Percentiles rank a stretch among this genome's conserved stretches.
Evolutionary conservation across 2,329 filamentous ascomycete genomes (phyloP).

Genomic region (Ceratocystis cacaofunesta): DNA sequence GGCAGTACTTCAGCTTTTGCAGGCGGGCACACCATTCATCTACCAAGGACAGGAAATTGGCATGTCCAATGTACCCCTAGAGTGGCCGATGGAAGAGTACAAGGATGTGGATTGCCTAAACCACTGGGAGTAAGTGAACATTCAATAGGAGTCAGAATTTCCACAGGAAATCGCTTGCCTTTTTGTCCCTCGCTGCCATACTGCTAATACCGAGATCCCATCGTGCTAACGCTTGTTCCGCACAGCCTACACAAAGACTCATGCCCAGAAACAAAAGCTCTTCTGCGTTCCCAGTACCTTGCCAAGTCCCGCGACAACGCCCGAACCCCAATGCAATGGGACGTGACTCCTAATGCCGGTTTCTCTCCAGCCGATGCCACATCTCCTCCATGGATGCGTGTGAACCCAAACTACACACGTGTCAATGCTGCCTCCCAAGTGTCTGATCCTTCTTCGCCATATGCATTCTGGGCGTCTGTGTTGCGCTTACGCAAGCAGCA

Average conservation of each 20-base stretch:
- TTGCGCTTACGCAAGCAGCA: slow-evolving; percentile 45
- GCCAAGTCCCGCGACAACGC: slow-evolving; percentile 53
- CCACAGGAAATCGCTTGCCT: too few relatives aligned
- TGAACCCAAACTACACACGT: slow-evolving; percentile 45
- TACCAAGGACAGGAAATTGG: slow-evolving; percentile 58
- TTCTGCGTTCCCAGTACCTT: slow-evolving; percentile 33
- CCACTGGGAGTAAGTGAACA: slow-evolving; percentile 30
- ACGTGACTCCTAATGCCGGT: slow-evolving; percentile 42
- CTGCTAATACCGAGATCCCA: slow-evolving; percentile 2
- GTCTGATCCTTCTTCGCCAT: slow-evolving; percentile 34
- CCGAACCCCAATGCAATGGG: slow-evolving; percentile 60
- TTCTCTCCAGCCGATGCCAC: slow-evolving; percentile 38
- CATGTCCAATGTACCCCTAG: slow-evolving; percentile 46
- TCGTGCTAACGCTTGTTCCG: neutral
- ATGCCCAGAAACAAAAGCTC: slow-evolving; percentile 25
- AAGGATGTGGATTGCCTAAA: slow-evolving; percentile 49
- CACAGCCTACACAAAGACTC: slow-evolving; percentile 27
- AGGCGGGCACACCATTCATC: slow-evolving; percentile 50
- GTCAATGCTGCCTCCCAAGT: slow-evolving; percentile 48
- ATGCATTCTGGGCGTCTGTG: slow-evolving; percentile 46
- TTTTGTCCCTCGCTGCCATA: neutral
- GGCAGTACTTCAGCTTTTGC: slow-evolving; percentile 39
- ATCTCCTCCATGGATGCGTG: slow-evolving; percentile 52
- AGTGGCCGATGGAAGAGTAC: slow-evolving; percentile 51
- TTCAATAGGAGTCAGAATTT: neutral